phyloP scores from a whole-genome alignment of 2,329 filamentous ascomycete species.

The Phialemonium atrogriseum region DNA sequence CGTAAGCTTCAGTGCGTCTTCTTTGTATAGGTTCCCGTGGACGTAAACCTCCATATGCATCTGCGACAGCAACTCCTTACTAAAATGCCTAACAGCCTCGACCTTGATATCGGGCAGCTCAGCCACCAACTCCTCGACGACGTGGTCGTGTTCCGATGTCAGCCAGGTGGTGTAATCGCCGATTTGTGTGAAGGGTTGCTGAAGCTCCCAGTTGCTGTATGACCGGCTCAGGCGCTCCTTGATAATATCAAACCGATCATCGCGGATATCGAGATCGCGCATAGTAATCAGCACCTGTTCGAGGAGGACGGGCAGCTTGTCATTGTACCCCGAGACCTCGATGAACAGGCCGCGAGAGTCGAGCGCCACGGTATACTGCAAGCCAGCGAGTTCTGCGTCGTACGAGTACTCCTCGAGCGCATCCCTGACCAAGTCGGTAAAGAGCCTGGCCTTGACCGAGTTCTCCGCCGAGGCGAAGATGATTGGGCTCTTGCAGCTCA shows the following conservation, averaged over 20 bases:
- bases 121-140: constrained; percentile 70
- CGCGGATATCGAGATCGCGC: constrained; percentile 72
- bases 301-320: constrained; percentile 84
- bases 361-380: constrained; percentile 72
- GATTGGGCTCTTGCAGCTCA: constrained; percentile 72
- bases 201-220: constrained; percentile 80
- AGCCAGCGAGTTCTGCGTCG: constrained; percentile 84
- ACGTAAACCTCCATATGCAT: constrained; percentile 81
- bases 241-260: constrained; percentile 85
- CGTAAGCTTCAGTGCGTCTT: constrained; percentile 80
- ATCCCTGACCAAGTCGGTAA: constrained; percentile 79
- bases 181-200: constrained; percentile 84
- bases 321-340: constrained; percentile 84
- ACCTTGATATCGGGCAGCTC: constrained; percentile 69
- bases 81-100: constrained; percentile 68
- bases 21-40: constrained; percentile 90
- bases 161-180: constrained; percentile 77
- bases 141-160: constrained; percentile 65
- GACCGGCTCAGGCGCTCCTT: constrained; percentile 73
- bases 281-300: constrained; percentile 83
- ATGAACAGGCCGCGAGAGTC: constrained; percentile 69
- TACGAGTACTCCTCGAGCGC: constrained; percentile 90
- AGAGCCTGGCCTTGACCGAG: constrained; percentile 69
- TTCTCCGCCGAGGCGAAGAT: constrained; percentile 74
- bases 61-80: constrained; percentile 71